Base-by-base conservation (phyloP, 768 basidiomycete species). In the Galerina sulciceps region DNA sequence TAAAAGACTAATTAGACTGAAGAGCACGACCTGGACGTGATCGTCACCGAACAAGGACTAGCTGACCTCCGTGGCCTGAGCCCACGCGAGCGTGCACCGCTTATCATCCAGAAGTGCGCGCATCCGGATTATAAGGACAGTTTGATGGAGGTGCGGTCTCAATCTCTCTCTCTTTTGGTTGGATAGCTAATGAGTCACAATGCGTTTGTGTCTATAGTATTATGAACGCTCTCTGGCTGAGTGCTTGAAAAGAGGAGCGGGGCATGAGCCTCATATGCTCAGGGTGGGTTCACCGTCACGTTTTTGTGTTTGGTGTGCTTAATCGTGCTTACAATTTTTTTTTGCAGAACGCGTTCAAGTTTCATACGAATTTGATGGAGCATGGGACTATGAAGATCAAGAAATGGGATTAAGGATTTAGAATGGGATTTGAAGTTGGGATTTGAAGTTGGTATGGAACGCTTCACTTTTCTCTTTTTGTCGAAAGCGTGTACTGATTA, bases 211-310 rank as follows among this genome's bases (percentile, higher is more conserved):
- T 43, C 23, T 51, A 2, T 48, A 77, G 73, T 81, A 81, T 53
- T 81, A 81, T 58, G 78, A 81, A 20, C 68, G 76, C 6, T 61
- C 77, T 3, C 50, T 81, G 54, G 65, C 71, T 59, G 80, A 82
- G 59, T 82, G 80, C 53, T 53, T 81, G 67, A 73, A 70, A 53
- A 67, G 73, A 2, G 80, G 79, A 15, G 71, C 76, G 13, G 80
- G 76, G 0, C 80, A 82, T 59, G 79, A 82, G 66, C 80, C 80
- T 0, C 80, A 82, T 67, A 81, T 81, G 76, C 65, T 81, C 23
- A 71, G 73, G 68, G 76, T 77, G 46, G 10, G 74, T 69, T n/a
- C 22, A 58, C 40, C 15, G 26, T 50, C 4, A 37, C 40, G 44
- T 35, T 17, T 26, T 50, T 3, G 40, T 45, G 44, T 35, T 17